phyloP scores from a whole-genome alignment of 306 rosid genomes.

The Trifolium fragiferum region DNA sequence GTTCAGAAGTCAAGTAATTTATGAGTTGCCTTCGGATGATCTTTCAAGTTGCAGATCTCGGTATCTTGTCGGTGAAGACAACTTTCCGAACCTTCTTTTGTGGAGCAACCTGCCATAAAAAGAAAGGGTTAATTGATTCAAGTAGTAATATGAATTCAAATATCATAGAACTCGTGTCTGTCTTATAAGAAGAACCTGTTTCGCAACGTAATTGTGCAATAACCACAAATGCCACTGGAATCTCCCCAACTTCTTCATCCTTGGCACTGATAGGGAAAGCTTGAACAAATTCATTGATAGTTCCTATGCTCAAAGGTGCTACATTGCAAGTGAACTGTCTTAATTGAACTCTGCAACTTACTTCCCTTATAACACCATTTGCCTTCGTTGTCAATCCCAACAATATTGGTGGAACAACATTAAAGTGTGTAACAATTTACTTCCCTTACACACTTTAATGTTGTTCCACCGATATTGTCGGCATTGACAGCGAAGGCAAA shows the following conservation, averaged over 20 bases:
- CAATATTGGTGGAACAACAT: slow-evolving; percentile 77
- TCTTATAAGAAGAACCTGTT: slow-evolving; percentile 37
- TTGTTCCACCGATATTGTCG: slow-evolving; percentile 73
- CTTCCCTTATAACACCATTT: slow-evolving; percentile 35
- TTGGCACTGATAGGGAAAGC: slow-evolving; percentile 50
- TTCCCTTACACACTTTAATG: slow-evolving; percentile 83
- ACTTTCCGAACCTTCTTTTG: slow-evolving; percentile 78
- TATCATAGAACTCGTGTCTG: slow-evolving; percentile 12
- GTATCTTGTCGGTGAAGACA: slow-evolving; percentile 64
- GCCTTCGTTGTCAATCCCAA: slow-evolving; percentile 55
- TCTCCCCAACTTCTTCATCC: slow-evolving; percentile 74
- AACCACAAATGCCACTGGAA: slow-evolving; percentile 85
- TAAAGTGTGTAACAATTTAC: slow-evolving; percentile 73
- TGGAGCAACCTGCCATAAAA: slow-evolving; percentile 80
- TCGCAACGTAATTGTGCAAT: slow-evolving; percentile 53
- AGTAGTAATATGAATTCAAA: slow-evolving; percentile 37
- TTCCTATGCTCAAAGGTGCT: slow-evolving; percentile 58
- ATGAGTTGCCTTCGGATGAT: slow-evolving; percentile 67
- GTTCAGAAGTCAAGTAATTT: slow-evolving; percentile 56
- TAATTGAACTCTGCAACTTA: slow-evolving; percentile 36
- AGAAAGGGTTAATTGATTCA: slow-evolving; percentile 58
- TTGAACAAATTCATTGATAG: slow-evolving; percentile 56
- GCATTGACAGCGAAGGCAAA: slow-evolving; percentile 60
- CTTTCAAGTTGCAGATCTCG: slow-evolving; percentile 84
- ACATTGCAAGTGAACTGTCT: slow-evolving; percentile 51